Evolutionary conservation across 495 filamentous ascomycete genomes (phyloP).

Genomic region (Lichina pygmaea): DNA sequence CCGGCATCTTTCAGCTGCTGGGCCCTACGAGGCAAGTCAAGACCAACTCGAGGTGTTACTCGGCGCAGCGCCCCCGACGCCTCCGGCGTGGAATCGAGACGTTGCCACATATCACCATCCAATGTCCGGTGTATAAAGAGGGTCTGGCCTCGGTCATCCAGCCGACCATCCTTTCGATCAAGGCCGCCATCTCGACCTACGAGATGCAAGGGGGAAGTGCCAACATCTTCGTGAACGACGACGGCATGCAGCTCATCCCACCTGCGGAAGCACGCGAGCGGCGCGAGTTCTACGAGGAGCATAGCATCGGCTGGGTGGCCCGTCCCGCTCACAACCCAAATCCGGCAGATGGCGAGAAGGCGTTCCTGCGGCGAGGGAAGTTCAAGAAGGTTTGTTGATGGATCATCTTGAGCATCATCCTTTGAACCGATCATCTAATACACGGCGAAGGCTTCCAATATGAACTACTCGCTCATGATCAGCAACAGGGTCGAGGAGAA

Average conservation of each 20-base stretch:
- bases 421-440: not conserved
- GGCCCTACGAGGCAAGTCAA: conserved; percentile 29
- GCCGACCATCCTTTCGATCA: conserved; percentile 32
- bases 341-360: conserved; percentile 8
- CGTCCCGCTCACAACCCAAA: conserved; percentile 31
- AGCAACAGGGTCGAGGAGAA: conserved; percentile 33
- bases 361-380: conserved; percentile 32
- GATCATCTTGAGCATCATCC: not conserved
- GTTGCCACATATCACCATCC: conserved; percentile 45
- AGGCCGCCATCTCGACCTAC: conserved; percentile 38
- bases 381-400: conserved; percentile 27
- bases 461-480: conserved; percentile 37
- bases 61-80: conserved; percentile 22
- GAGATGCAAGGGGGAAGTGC: conserved; percentile 27
- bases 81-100: conserved; percentile 14
- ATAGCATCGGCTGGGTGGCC: conserved; percentile 34
- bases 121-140: conserved; percentile 56
- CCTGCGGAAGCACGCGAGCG: conserved; percentile 26
- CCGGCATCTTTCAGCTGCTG: conserved; percentile 27
- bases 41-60: conserved; percentile 32
- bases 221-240: conserved; percentile 22
- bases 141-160: conserved; percentile 32
- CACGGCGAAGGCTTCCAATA: conserved; percentile 25
- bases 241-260: conserved; percentile 18
- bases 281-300: conserved; percentile 35